A percentile compares a stretch with the other conserved stretches of the same genome.
Conservation (phyloP, 192 early-diverging fungal species). For the Backusella macrospora region DNA sequence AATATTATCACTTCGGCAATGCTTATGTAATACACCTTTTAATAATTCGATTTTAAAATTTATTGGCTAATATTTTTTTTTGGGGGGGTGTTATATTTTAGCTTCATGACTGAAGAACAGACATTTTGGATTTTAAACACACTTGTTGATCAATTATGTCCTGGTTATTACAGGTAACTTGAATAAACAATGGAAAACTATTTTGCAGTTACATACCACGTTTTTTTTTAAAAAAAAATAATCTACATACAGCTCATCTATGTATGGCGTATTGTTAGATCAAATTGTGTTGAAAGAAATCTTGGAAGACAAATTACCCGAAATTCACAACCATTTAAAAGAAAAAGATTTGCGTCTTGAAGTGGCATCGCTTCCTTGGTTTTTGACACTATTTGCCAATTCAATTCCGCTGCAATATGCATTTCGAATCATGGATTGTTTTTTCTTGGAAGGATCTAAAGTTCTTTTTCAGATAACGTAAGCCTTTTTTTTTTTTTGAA, state of each 20-base stretch:
- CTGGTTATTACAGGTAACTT: slow-evolving; percentile 80
- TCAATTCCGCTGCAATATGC: slow-evolving; percentile 91
- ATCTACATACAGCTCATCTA: slow-evolving; percentile 66
- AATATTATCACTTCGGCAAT: slow-evolving; percentile 96
- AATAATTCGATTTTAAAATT: neutral
- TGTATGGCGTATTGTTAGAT: slow-evolving; percentile 97
- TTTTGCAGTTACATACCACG: neutral
- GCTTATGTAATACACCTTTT: slow-evolving; percentile 62
- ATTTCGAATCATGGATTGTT: slow-evolving; percentile 91
- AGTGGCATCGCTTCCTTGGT: slow-evolving; percentile 97
- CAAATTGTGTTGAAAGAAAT: slow-evolving; percentile 92
- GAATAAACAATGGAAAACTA: neutral
- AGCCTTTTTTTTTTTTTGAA: slow-evolving; percentile 18
- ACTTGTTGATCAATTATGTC: slow-evolving; percentile 86
- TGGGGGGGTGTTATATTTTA: slow-evolving; percentile 21
- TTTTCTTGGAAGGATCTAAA: slow-evolving; percentile 96
- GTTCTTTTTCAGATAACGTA: slow-evolving; percentile 91
- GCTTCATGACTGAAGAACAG: slow-evolving; percentile 94
- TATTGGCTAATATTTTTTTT: neutral
- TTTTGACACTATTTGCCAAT: slow-evolving; percentile 95
- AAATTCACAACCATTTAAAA: slow-evolving; percentile 80
- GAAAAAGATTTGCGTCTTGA: slow-evolving; percentile 92
- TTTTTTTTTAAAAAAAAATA: neutral
- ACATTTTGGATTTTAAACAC: slow-evolving; percentile 96
- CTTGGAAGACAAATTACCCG: slow-evolving; percentile 88